Base-by-base conservation (phyloP, 1,284 basidiomycete species). In the Schizophyllum amplum region DNA sequence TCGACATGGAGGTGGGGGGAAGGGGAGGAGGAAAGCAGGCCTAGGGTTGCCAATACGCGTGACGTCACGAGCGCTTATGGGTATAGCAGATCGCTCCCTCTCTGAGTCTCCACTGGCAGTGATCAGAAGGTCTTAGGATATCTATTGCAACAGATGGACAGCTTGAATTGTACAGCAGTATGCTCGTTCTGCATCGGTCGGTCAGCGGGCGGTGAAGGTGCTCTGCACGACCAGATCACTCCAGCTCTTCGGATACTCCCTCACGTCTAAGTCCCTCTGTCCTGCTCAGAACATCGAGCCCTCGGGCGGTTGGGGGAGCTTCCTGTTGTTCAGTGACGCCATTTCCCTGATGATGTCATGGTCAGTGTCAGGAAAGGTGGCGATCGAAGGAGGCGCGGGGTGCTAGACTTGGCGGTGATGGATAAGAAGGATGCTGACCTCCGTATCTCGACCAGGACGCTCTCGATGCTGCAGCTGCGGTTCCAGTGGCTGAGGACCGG, bases 281-380 rank as follows among this genome's bases (percentile, higher is more conserved):
- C n/a, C n/a, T 3, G 48, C 13, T 67, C 59, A 87, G 73, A 90
- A 92, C 49, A 68, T 81, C 62, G 81, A 83, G 58, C 94, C 94
- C 72, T 99, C 96, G 22, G 88, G 82, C 3, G 96, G 96, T 74
- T 99, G 96, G 26, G 94, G 90, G 50, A 96, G 81, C 77, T 98
- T 99, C 66, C 94, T 81, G 72, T 98, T 98, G 59, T 82, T 81
- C 63, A 90, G 86, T 50, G 89, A 83, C 1, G 88, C 94, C 96
- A 99, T 98, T 71, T 97, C 94, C 74, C 94, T 98, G 65, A n/a
- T 47, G 55, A 46, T 5, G 51, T 11, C 49, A 15, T 53, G 13
- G 57, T 60, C 33, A 63, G 33, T 47, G 4, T 17, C 21, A n/a
- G 52, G 54, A 22, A 22, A 24, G 6, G 52, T 7, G 13, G 47